A percentile compares a stretch with the other conserved stretches of the same genome.
phyloP scores from a whole-genome alignment of 495 filamentous ascomycete species.

The Xylaria sp. region DNA sequence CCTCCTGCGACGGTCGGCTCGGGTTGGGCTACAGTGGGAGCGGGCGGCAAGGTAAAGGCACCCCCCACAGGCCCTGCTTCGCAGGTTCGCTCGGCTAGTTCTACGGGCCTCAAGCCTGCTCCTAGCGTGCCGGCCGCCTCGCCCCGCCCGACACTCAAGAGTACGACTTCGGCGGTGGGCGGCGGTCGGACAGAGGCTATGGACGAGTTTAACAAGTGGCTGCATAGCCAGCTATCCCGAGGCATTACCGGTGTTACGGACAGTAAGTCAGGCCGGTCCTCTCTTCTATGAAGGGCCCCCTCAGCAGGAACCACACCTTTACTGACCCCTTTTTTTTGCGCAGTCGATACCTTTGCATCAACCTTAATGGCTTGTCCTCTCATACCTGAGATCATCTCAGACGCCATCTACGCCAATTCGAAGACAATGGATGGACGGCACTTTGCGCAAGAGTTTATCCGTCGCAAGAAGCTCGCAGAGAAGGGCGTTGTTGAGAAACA shows the following conservation, averaged over 20 bases:
- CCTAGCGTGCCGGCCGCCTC: conserved; percentile 33
- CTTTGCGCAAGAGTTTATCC: conserved; percentile 93
- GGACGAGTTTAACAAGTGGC: conserved; percentile 95
- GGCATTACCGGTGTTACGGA: conserved; percentile 55
- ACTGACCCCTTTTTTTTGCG: conserved; percentile 16
- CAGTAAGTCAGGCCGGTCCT: conserved; percentile 52
- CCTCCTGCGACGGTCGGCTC: conserved; percentile 36
- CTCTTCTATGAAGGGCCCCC: conserved; percentile 62
- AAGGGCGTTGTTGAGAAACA: conserved; percentile 77
- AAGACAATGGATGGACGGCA: conserved; percentile 88
- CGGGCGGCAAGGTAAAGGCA: conserved; percentile 86
- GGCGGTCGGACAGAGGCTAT: conserved; percentile 60
- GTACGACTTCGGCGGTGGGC: conserved; percentile 53
- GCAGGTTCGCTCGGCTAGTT: conserved; percentile 34
- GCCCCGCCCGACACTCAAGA: conserved; percentile 43
- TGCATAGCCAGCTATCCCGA: conserved; percentile 71
- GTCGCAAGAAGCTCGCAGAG: conserved; percentile 89
- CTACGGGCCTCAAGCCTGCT: conserved; percentile 37
- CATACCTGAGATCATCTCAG: conserved; percentile 81
- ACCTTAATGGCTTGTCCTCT: conserved; percentile 75
- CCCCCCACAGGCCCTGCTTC: conserved; percentile 59
- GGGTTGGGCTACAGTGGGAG: conserved; percentile 97
- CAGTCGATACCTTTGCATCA: conserved; percentile 83
- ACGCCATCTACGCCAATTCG: conserved; percentile 84
- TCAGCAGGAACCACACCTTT: conserved; percentile 41